A percentile compares a stretch with the other conserved stretches of the same genome.
Conservation (phyloP, 352 stramenopile species). For the Globisporangium okanoganense region DNA sequence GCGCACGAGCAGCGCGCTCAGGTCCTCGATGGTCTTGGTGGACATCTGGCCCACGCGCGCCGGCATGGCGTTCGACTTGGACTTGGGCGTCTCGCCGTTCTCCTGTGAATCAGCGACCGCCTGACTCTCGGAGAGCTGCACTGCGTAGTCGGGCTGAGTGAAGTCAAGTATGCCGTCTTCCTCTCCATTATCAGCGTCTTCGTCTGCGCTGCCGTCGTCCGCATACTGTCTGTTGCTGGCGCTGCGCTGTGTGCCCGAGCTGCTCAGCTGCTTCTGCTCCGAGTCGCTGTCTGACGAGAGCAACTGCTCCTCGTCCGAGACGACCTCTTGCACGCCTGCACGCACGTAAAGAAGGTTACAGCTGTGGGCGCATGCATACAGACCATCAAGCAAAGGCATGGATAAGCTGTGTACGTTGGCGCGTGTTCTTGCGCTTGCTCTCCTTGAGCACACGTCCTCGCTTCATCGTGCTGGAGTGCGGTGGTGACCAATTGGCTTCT, state of each 20-base stretch:
- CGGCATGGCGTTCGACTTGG: slow-evolving; percentile 29
- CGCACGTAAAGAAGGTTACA: neutral
- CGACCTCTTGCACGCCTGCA: slow-evolving; percentile 27
- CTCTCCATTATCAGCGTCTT: slow-evolving; percentile 16
- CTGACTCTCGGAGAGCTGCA: slow-evolving; percentile 43
- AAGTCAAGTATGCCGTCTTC: slow-evolving; percentile 67
- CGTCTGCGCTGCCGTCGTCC: neutral
- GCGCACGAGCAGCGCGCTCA: slow-evolving; percentile 71
- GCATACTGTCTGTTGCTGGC: slow-evolving; percentile 20
- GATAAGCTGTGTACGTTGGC: slow-evolving; percentile 23
- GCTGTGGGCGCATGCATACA: neutral
- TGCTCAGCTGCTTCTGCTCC: slow-evolving; percentile 22
- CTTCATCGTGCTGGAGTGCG: slow-evolving; percentile 29
- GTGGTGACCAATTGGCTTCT: neutral
- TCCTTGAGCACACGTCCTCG: slow-evolving; percentile 22
- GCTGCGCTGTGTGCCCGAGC: slow-evolving; percentile 24
- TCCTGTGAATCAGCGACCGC: slow-evolving; percentile 22
- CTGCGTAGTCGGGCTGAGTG: slow-evolving; percentile 72
- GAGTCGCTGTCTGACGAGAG: slow-evolving; percentile 18
- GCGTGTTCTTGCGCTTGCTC: slow-evolving; percentile 30
- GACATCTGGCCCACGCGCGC: slow-evolving; percentile 46
- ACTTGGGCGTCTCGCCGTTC: slow-evolving; percentile 29
- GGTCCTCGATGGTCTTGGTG: slow-evolving; percentile 63
- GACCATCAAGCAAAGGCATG: neutral
- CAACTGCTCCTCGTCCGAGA: slow-evolving; percentile 18